phyloP scores from a whole-genome alignment of 2,329 filamentous ascomycete genomes.

The Aaosphaeria arxii region DNA sequence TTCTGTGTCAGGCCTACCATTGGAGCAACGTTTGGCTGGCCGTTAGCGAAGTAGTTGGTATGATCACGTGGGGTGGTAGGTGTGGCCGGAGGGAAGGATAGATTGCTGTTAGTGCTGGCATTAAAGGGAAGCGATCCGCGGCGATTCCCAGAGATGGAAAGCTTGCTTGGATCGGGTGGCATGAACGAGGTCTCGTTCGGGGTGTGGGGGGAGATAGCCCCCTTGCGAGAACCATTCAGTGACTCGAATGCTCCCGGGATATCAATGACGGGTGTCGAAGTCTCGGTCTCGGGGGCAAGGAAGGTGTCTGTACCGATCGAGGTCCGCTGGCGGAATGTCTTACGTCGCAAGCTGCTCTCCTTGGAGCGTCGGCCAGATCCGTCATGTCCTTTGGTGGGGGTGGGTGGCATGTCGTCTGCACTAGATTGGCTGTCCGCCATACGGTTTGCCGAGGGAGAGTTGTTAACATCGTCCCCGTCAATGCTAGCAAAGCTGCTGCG shows the following conservation, averaged over 20 bases:
- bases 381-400: slow-evolving; percentile 74
- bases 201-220: slow-evolving; percentile 69
- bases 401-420: slow-evolving; percentile 81
- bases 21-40: slow-evolving; percentile 56
- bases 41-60: slow-evolving; percentile 56
- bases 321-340: slow-evolving; percentile 45
- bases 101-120: slow-evolving; percentile 26
- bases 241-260: slow-evolving; percentile 20
- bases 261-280: slow-evolving; percentile 25
- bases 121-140: slow-evolving; percentile 38
- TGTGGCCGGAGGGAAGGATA: slow-evolving; percentile 69
- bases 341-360: slow-evolving; percentile 51
- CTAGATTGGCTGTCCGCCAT: slow-evolving; percentile 55
- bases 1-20: slow-evolving; percentile 66
- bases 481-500: slow-evolving; percentile 75
- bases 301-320: slow-evolving; percentile 49
- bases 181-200: slow-evolving; percentile 67
- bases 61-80: slow-evolving; percentile 67
- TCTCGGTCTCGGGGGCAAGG: slow-evolving; percentile 30
- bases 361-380: slow-evolving; percentile 45
- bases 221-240: slow-evolving; percentile 46
- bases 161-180: slow-evolving; percentile 74
- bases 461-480: slow-evolving; percentile 70
- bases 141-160: slow-evolving; percentile 70
- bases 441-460: slow-evolving; percentile 55